Conservation (phyloP, 805 yeast species). For the Lipomyces chichibuensis region DNA sequence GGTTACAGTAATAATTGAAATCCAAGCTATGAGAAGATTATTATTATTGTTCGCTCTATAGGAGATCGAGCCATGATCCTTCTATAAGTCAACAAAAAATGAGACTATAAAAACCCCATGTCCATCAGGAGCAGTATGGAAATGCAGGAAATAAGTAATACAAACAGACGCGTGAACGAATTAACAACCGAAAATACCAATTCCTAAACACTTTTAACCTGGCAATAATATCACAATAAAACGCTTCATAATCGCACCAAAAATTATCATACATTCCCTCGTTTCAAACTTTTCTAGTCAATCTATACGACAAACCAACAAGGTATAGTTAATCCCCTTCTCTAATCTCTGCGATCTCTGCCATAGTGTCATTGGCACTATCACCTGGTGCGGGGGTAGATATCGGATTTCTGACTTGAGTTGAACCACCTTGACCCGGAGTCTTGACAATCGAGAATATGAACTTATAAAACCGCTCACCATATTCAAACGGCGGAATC, state of each 20-base stretch:
- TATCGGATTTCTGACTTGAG: background rate
- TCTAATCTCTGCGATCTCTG: background rate
- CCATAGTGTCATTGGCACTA: background rate
- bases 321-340: background rate
- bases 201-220: constrained; percentile 1
- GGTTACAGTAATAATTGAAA: background rate
- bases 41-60: background rate
- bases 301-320: background rate
- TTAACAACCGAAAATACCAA: background rate
- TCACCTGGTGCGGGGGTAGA: background rate
- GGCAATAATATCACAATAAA: background rate
- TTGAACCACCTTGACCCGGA: constrained; percentile 4
- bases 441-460: constrained; percentile 46
- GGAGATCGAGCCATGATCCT: background rate
- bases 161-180: background rate
- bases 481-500: constrained; percentile 87
- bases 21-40: background rate
- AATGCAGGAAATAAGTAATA: background rate
- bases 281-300: background rate
- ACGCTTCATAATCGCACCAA: background rate
- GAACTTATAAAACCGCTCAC: constrained; percentile 78
- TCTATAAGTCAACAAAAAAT: background rate
- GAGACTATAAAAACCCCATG: background rate
- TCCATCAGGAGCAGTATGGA: background rate
- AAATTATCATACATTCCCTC: background rate